Evolutionary conservation across 140 eudicot genomes (phyloP).

Genomic region (Cichorium intybus): DNA sequence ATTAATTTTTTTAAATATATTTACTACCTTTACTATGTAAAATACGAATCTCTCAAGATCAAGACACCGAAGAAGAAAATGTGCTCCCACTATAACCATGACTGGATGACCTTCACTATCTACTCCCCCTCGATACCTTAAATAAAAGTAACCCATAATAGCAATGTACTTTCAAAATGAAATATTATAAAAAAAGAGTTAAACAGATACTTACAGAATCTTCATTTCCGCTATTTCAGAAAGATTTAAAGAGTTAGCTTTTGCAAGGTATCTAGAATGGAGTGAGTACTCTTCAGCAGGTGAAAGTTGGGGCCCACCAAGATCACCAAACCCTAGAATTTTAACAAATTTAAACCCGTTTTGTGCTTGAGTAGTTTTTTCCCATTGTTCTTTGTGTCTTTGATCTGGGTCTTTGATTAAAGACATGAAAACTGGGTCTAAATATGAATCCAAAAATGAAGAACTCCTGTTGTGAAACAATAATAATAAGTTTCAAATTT

Average conservation of each 20-base stretch:
- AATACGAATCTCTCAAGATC: constrained; percentile 93
- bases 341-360: constrained; percentile 68
- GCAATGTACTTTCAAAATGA: background rate
- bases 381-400: constrained; percentile 90
- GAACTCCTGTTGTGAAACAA: constrained; percentile 56
- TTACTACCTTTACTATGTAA: constrained; percentile 75
- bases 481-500: background rate
- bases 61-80: constrained; percentile 93
- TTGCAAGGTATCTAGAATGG: constrained; percentile 81
- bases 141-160: constrained; percentile 5
- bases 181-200: background rate
- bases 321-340: constrained; percentile 89
- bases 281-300: constrained; percentile 88
- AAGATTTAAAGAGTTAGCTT: constrained; percentile 85
- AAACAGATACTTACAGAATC: constrained; percentile 71
- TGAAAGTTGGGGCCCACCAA: constrained; percentile 86
- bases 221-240: constrained; percentile 95
- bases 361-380: constrained; percentile 90
- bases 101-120: constrained; percentile 97
- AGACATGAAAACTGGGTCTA: constrained; percentile 98
- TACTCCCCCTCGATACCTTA: constrained; percentile 96
- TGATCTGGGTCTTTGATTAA: constrained; percentile 95
- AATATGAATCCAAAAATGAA: constrained; percentile 75
- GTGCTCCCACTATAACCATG: constrained; percentile 99
- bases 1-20: background rate